A percentile compares a stretch with the other conserved stretches of the same genome.
phyloP scores from a whole-genome alignment of 192 early-diverging fungal species.

The Backusella psychrophila region DNA sequence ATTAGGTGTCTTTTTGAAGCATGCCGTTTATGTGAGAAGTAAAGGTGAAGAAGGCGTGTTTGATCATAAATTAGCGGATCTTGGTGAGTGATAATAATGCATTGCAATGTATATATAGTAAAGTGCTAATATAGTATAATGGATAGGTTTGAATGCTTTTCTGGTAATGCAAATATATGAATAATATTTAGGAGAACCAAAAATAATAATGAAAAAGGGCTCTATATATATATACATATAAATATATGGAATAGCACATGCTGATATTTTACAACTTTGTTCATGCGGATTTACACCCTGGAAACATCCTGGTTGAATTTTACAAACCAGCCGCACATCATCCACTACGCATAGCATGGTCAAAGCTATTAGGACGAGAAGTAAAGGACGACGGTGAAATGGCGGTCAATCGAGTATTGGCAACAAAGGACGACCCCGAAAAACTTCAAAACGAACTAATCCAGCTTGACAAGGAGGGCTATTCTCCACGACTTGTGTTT shows the following conservation, averaged over 20 bases:
- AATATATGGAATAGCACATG: slow-evolving; percentile 62
- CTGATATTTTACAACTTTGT: slow-evolving; percentile 93
- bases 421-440: slow-evolving; percentile 37
- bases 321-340: slow-evolving; percentile 56
- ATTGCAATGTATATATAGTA: background rate
- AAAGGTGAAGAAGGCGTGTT: slow-evolving; percentile 52
- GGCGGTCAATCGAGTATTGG: slow-evolving; percentile 38
- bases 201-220: background rate
- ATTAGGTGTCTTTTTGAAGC: slow-evolving; percentile 68
- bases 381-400: slow-evolving; percentile 37
- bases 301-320: slow-evolving; percentile 89
- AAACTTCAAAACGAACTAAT: slow-evolving; percentile 44
- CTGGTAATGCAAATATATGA: slow-evolving; percentile 40
- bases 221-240: background rate
- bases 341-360: slow-evolving; percentile 45
- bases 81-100: slow-evolving; percentile 49
- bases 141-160: slow-evolving; percentile 63
- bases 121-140: background rate
- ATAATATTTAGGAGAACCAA: background rate
- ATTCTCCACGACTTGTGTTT: slow-evolving; percentile 74
- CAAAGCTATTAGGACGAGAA: slow-evolving; percentile 20
- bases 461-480: slow-evolving; percentile 64
- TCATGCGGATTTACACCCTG: slow-evolving; percentile 93
- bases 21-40: slow-evolving; percentile 19
- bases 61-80: slow-evolving; percentile 75